Conservation (phyloP, 805 yeast genomes). For the Metschnikowia arizonensis region DNA sequence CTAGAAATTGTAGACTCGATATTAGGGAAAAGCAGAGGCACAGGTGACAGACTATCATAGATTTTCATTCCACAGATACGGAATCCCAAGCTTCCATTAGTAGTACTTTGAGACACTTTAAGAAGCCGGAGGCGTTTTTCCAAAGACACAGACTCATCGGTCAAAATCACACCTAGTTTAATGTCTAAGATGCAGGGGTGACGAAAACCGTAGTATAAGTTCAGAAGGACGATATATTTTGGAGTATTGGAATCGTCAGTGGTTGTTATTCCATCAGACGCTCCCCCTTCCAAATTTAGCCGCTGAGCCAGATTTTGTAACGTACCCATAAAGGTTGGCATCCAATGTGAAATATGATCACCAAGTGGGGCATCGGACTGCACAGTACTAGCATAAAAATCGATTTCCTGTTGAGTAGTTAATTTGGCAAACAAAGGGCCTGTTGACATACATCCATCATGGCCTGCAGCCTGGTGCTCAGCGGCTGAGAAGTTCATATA, state of each 20-base stretch:
- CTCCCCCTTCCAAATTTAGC: too few species aligned
- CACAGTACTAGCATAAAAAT: constrained; percentile 55
- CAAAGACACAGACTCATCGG: constrained; percentile 46
- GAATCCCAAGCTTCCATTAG: constrained; percentile 72
- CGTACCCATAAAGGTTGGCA: constrained; percentile 62
- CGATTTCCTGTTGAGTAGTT: constrained; percentile 58
- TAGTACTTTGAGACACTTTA: constrained; percentile 64
- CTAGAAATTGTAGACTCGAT: constrained; percentile 18
- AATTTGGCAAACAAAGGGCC: constrained; percentile 75
- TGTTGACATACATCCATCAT: constrained; percentile 68
- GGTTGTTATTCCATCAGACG: too few species aligned
- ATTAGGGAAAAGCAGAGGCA: constrained; percentile 15
- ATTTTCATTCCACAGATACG: constrained; percentile 89
- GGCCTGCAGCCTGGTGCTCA: constrained; percentile 86
- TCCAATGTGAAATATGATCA: constrained; percentile 46
- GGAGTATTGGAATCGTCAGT: too few species aligned
- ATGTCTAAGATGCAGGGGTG: constrained; percentile 78
- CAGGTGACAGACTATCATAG: constrained; percentile 13
- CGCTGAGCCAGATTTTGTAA: too few species aligned
- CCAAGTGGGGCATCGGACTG: constrained; percentile 28
- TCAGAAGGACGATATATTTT: constrained; percentile 62
- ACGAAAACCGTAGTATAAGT: constrained; percentile 55
- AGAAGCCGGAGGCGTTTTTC: constrained; percentile 63
- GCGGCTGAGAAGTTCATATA: constrained; percentile 17
- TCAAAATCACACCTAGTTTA: constrained; percentile 69